Conservation (phyloP, 2,329 filamentous ascomycete species). For the Ustulina deusta region DNA sequence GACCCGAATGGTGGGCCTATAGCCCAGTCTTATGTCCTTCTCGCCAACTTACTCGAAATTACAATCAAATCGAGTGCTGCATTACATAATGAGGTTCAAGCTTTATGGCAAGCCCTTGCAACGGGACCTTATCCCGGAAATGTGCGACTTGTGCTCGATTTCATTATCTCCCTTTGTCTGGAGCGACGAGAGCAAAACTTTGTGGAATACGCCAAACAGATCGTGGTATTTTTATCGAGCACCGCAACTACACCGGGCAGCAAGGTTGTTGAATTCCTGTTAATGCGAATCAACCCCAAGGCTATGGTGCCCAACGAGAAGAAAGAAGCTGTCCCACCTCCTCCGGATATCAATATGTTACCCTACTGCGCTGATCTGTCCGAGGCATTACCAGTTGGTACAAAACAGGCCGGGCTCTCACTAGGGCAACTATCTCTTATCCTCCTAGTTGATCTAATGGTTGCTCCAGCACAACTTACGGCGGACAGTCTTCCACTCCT, state of each 20-base stretch:
- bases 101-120: conserved; percentile 94
- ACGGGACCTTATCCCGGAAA: conserved; percentile 94
- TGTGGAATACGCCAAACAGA: conserved; percentile 97
- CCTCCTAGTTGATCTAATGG: conserved; percentile 93
- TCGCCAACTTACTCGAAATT: conserved; percentile 95
- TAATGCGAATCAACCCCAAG: conserved; percentile 91
- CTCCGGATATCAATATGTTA: conserved; percentile 78
- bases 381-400: conserved; percentile 83
- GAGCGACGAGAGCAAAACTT: conserved; percentile 98
- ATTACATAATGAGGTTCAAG: conserved; percentile 96
- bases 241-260: conserved; percentile 78
- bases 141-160: conserved; percentile 92
- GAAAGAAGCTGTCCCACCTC: conserved; percentile 73
- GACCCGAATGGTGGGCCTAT: conserved; percentile 93
- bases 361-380: conserved; percentile 91
- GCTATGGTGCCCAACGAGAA: conserved; percentile 97
- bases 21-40: conserved; percentile 90
- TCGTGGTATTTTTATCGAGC: conserved; percentile 94
- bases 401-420: conserved; percentile 92
- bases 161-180: conserved; percentile 93
- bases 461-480: conserved; percentile 85
- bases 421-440: conserved; percentile 94
- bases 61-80: conserved; percentile 91
- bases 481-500: conserved; percentile 86
- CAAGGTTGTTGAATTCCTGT: conserved; percentile 92